Percentiles rank a stretch among this genome's conserved stretches.
These are phyloP conservation scores for Crithidia sp. DNA, from an alignment of 208 protist species.

Conservation along the genomic window DNA sequence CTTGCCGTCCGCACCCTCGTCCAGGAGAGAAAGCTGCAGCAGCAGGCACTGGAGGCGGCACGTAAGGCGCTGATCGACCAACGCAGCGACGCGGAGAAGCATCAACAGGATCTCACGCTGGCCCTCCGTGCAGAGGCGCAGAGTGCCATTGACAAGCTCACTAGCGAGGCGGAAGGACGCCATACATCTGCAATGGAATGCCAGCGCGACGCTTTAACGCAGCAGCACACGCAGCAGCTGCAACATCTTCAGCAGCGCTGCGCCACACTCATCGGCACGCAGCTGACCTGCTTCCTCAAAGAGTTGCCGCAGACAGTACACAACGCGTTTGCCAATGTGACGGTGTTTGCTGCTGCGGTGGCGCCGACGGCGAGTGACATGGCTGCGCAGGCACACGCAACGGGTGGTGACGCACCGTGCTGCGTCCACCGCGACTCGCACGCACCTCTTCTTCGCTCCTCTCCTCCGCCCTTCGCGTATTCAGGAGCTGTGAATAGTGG, in stretches of 20 bases:
- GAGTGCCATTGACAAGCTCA: slow-evolving; percentile 10
- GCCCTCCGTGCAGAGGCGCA: slow-evolving; percentile 16
- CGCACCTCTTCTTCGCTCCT: neutral
- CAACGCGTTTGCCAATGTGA: neutral
- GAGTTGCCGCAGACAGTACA: slow-evolving; percentile 12
- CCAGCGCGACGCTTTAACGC: neutral
- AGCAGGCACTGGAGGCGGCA: slow-evolving; percentile 16
- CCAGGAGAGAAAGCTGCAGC: slow-evolving; percentile 26
- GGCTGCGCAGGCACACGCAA: neutral
- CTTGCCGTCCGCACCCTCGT: slow-evolving; percentile 28
- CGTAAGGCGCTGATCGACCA: slow-evolving; percentile 16
- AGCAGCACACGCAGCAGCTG: slow-evolving; percentile 5
- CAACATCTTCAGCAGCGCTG: slow-evolving; percentile 14
- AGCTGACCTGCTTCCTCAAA: slow-evolving; percentile 17
- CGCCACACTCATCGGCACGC: slow-evolving; percentile 7
- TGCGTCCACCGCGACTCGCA: neutral
- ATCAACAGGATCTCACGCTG: slow-evolving; percentile 2
- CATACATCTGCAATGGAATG: neutral
- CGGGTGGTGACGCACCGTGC: neutral
- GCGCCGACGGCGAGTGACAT: neutral
- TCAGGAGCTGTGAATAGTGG: no score
- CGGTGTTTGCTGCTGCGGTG: slow-evolving; percentile 2
- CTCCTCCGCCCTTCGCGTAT: no score
- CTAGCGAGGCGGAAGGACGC: neutral
- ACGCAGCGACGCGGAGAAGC: slow-evolving; percentile 15